phyloP scores from a whole-genome alignment of 2,329 filamentous ascomycete species.

The Aureobasidium sp. region DNA sequence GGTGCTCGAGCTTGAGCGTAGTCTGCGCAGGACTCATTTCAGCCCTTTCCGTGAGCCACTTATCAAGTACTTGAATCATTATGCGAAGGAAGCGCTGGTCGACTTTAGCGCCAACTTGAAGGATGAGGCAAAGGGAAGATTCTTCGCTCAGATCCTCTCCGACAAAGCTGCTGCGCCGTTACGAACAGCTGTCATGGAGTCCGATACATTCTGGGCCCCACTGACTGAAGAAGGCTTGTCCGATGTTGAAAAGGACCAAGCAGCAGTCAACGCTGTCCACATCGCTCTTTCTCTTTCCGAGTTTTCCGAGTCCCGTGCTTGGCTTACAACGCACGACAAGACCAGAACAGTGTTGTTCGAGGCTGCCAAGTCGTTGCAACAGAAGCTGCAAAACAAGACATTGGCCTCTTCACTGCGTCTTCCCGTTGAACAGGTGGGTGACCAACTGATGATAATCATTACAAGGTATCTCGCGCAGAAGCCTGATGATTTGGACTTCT shows the following conservation, averaged over 20 bases:
- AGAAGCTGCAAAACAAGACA: conserved; percentile 60
- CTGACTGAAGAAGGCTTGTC: conserved; percentile 52
- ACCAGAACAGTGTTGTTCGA: conserved; percentile 53
- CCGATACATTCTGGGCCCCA: conserved; percentile 62
- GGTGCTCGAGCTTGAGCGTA: conserved; percentile 81
- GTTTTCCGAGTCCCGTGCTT: conserved; percentile 57
- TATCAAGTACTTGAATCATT: conserved; percentile 88
- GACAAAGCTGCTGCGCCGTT: conserved; percentile 68
- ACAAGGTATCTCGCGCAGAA: conserved; percentile 71
- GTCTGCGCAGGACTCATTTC: conserved; percentile 75
- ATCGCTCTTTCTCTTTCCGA: conserved; percentile 71
- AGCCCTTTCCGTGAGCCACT: conserved; percentile 88
- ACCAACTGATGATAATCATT: conserved; percentile 80
- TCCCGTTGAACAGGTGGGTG: conserved; percentile 79
- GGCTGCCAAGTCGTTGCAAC: conserved; percentile 72
- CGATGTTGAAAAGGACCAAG: conserved; percentile 62
- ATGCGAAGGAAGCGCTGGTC: conserved; percentile 78
- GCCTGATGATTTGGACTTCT: conserved; percentile 58
- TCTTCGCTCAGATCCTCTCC: conserved; percentile 79
- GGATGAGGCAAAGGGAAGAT: conserved; percentile 79
- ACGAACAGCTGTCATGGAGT: conserved; percentile 66
- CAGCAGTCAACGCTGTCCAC: conserved; percentile 81
- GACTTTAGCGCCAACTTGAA: conserved; percentile 74
- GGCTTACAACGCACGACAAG: conserved; percentile 53
- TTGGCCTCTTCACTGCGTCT: conserved; percentile 69